Evolutionary conservation across 106 monocot genomes (phyloP).

Genomic region (Cymbidium sinense): DNA sequence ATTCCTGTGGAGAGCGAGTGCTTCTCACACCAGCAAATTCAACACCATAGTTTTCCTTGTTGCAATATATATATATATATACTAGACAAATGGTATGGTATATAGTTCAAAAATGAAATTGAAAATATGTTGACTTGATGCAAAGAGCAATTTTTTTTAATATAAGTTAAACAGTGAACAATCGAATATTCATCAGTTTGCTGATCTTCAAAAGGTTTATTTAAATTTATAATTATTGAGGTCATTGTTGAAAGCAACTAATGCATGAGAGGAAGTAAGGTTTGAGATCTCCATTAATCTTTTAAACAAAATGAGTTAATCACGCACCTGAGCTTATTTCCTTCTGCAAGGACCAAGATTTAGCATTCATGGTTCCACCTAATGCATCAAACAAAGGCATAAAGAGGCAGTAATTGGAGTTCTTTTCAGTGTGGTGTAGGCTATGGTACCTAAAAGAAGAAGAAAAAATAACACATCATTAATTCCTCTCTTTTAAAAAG

Average conservation of each 20-base stretch:
- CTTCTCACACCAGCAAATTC: too few species aligned
- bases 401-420: slow-evolving; percentile 90
- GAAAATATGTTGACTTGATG: not conserved
- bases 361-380: slow-evolving; percentile 58
- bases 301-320: not conserved
- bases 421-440: slow-evolving; percentile 72
- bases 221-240: not conserved
- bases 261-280: not conserved
- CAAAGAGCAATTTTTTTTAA: not conserved
- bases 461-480: not conserved
- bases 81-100: not conserved
- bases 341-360: slow-evolving; percentile 75
- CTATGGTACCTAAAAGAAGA: slow-evolving; percentile 60
- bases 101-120: not conserved
- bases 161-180: not conserved
- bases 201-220: not conserved
- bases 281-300: not conserved
- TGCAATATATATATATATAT: not conserved
- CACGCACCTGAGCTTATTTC: slow-evolving; percentile 47
- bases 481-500: not conserved
- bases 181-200: not conserved
- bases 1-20: too few species aligned
- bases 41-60: not conserved
- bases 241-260: not conserved
- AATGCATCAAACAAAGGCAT: slow-evolving; percentile 87